phyloP scores from a whole-genome alignment of 148 eudicot species.

The Silene uniflora region DNA sequence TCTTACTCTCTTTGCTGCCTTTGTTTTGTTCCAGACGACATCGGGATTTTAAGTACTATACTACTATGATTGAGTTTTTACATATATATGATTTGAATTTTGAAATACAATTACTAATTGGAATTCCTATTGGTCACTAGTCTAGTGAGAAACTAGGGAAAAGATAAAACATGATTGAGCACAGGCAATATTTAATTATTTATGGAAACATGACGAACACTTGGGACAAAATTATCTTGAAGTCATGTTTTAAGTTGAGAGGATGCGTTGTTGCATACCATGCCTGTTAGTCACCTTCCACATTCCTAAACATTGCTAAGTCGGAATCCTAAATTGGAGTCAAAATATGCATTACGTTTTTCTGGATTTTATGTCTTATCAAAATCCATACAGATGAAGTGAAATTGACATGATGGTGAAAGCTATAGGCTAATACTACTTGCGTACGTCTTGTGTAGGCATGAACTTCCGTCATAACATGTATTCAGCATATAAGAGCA shows the following conservation, averaged over 20 bases:
- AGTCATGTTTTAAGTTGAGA: not conserved
- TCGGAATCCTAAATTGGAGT: not conserved
- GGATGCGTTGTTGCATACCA: not conserved
- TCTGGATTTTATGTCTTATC: not conserved
- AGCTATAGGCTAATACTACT: constrained; percentile 6
- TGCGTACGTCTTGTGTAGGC: constrained; percentile 45
- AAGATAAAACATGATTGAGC: not conserved
- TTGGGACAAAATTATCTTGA: not conserved
- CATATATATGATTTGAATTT: not conserved
- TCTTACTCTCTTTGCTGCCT: not conserved
- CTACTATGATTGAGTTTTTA: not conserved
- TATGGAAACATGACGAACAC: not conserved
- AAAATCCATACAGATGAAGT: not conserved
- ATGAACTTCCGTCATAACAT: constrained; percentile 82
- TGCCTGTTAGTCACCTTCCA: not conserved
- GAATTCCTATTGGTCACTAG: not conserved
- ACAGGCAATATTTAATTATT: not conserved
- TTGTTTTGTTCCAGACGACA: not conserved
- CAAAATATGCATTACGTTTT: not conserved
- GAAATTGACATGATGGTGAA: constrained; percentile 3
- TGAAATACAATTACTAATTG: not conserved
- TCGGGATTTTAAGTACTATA: not conserved
- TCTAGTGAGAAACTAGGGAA: not conserved
- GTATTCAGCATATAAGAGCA: constrained; percentile 87
- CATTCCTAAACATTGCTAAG: not conserved